Evolutionary conservation across 306 rosid genomes (phyloP).

Genomic region (Corylus heterophylla): DNA sequence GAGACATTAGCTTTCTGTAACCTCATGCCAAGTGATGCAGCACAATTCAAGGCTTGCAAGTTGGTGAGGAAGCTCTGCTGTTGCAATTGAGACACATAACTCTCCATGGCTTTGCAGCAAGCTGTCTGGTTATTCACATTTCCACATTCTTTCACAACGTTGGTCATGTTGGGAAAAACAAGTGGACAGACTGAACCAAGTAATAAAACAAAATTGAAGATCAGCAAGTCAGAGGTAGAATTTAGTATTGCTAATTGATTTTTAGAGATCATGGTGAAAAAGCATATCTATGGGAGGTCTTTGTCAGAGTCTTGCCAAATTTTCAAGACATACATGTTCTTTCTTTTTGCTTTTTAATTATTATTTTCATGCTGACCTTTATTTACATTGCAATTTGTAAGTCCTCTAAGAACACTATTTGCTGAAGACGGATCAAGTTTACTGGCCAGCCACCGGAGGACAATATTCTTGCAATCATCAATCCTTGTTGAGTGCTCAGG

Average conservation of each 20-base stretch:
- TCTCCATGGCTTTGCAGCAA: conserved; percentile 58
- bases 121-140: conserved; percentile 37
- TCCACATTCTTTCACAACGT: conserved; percentile 50
- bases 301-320: not conserved
- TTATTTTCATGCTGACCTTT: conserved; percentile 43
- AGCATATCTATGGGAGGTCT: not conserved
- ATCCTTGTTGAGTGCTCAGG: conserved; percentile 35
- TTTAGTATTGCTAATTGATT: conserved; percentile 21
- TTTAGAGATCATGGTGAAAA: conserved; percentile 6
- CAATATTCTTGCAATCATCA: conserved; percentile 55
- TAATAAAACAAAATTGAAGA: conserved; percentile 25
- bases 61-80: conserved; percentile 70
- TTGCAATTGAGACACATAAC: conserved; percentile 60
- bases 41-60: conserved; percentile 74
- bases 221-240: conserved; percentile 29
- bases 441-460: conserved; percentile 63
- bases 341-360: not conserved
- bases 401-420: conserved; percentile 57
- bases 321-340: conserved; percentile 1
- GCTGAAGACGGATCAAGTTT: conserved; percentile 50
- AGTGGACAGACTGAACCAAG: conserved; percentile 61
- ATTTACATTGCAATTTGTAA: conserved; percentile 65
- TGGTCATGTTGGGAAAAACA: conserved; percentile 48
- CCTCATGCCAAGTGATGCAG: conserved; percentile 57
- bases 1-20: conserved; percentile 57